Percentiles rank a stretch among this genome's conserved stretches.
These are phyloP conservation scores for Yamadazyma jaroonii DNA, from an alignment of 1,139 yeast species.

Conservation along the genomic window DNA sequence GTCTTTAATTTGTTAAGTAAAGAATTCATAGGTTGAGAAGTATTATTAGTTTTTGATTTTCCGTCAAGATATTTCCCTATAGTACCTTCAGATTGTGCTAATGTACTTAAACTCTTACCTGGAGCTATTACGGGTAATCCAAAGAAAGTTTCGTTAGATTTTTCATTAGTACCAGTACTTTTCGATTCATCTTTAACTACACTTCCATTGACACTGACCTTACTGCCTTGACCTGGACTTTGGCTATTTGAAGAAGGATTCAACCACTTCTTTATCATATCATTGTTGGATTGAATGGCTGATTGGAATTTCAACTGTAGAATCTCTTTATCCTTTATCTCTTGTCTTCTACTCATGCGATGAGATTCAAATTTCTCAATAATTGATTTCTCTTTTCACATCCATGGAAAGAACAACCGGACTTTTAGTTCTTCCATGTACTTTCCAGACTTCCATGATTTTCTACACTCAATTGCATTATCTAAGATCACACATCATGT, in stretches of 20 bases:
- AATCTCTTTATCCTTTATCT: conserved; percentile 46
- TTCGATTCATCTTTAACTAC: too few species aligned
- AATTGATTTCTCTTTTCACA: too few species aligned
- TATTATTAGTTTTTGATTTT: conserved; percentile 13
- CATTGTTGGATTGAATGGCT: conserved; percentile 35
- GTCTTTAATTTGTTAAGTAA: conserved; percentile 45
- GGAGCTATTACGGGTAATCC: conserved; percentile 44
- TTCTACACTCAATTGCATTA: not conserved
- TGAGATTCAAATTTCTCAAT: not conserved
- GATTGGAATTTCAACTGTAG: conserved; percentile 49
- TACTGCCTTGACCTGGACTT: too few species aligned
- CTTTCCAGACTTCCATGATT: not conserved
- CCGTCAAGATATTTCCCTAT: conserved; percentile 7
- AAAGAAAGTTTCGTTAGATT: conserved; percentile 19
- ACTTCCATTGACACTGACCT: too few species aligned
- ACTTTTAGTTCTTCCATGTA: too few species aligned
- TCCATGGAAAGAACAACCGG: too few species aligned
- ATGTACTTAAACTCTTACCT: conserved; percentile 29
- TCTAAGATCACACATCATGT: not conserved
- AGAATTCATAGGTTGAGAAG: conserved; percentile 36
- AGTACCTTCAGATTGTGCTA: conserved; percentile 1
- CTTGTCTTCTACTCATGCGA: conserved; percentile 31
- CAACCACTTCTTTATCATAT: conserved; percentile 44
- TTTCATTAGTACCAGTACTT: too few species aligned
- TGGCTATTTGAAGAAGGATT: too few species aligned